Evolutionary conservation across 306 rosid species (phyloP).

Genomic region (Lathyrus tuberosus): DNA sequence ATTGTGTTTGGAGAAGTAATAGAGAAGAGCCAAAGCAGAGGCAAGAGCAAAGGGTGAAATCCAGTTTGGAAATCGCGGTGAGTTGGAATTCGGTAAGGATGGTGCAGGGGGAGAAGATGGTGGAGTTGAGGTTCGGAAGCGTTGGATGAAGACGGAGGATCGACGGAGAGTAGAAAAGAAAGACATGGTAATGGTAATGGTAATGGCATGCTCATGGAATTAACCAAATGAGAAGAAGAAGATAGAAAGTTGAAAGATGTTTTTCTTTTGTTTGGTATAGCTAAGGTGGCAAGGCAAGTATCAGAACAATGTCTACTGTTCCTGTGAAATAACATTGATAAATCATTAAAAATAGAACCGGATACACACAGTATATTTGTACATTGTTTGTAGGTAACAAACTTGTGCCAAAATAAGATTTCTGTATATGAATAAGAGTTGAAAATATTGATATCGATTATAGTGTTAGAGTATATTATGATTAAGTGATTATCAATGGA

Average conservation of each 20-base stretch:
- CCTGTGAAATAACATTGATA: too few relatives aligned
- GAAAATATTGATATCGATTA: too few relatives aligned
- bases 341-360: too few relatives aligned
- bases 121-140: conserved; percentile 34
- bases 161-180: conserved; percentile 46
- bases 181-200: conserved; percentile 43
- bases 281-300: conserved; percentile 19
- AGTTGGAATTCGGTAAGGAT: conserved; percentile 12
- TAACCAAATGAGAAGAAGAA: too few relatives aligned
- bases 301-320: background rate
- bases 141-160: conserved; percentile 43
- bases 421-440: too few relatives aligned
- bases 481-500: too few relatives aligned
- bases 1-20: conserved; percentile 44
- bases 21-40: conserved; percentile 54
- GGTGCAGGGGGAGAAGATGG: too few relatives aligned
- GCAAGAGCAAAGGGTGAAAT: conserved; percentile 48
- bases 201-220: too few relatives aligned
- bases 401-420: too few relatives aligned
- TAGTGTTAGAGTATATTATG: too few relatives aligned
- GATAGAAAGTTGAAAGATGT: conserved; percentile 1
- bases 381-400: too few relatives aligned
- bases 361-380: too few relatives aligned
- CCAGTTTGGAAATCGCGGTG: conserved; percentile 46
- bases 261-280: background rate